Evolutionary conservation across 2,329 filamentous ascomycete genomes (phyloP).

Genomic region (Helicocarpus griseus): DNA sequence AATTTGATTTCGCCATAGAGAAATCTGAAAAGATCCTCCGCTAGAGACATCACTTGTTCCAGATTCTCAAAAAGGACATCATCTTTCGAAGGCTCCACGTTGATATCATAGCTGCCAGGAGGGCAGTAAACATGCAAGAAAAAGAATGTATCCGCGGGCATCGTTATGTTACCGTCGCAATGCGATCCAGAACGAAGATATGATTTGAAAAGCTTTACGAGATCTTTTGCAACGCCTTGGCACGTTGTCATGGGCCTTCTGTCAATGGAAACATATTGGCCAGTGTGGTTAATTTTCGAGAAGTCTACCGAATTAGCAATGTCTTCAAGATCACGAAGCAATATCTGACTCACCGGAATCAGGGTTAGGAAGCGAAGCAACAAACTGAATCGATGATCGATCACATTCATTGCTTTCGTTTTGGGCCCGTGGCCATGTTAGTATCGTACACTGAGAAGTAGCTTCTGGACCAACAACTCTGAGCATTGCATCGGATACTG

Average conservation of each 20-base stretch:
- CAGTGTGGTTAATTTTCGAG: conserved; percentile 23
- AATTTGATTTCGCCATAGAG: conserved; percentile 24
- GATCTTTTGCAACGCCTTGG: conserved; percentile 44
- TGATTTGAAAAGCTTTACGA: conserved; percentile 43
- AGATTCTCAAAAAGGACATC: conserved; percentile 49
- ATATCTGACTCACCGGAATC: conserved; percentile 24
- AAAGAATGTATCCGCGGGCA: conserved; percentile 45
- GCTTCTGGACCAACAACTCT: conserved; percentile 48
- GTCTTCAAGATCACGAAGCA: background rate
- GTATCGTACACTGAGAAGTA: conserved; percentile 39
- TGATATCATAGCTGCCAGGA: conserved; percentile 48
- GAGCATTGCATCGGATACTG: conserved; percentile 43
- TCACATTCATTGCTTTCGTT: background rate
- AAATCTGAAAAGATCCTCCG: conserved; percentile 36
- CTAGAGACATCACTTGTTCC: conserved; percentile 31
- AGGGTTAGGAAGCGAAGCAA: conserved; percentile 41
- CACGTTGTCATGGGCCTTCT: conserved; percentile 43
- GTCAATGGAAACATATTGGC: conserved; percentile 49
- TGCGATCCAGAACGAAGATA: conserved; percentile 33
- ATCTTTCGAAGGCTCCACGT: conserved; percentile 55
- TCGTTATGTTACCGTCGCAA: conserved; percentile 10
- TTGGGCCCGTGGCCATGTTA: conserved; percentile 12
- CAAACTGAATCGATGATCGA: conserved; percentile 16
- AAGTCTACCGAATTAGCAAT: conserved; percentile 22
- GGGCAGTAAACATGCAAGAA: conserved; percentile 47